Conservation (phyloP, 1,284 basidiomycete species). For the Ustanciosporium gigantosporum region DNA sequence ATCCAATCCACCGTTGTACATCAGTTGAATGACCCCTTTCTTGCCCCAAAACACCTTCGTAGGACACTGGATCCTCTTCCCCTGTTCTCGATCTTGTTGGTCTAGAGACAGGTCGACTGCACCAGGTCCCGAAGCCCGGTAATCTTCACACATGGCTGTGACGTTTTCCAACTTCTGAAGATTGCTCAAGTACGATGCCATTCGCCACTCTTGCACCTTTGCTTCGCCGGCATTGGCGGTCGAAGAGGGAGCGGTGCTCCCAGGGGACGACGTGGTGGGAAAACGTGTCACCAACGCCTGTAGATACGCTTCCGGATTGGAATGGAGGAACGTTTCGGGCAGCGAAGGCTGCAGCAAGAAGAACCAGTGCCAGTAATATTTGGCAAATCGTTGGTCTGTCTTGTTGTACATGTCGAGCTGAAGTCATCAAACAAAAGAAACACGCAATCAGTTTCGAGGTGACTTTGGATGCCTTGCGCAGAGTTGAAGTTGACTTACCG, state of each 20-base stretch:
- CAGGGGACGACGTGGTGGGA: constrained; percentile 4
- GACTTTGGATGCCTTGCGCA: too few species aligned
- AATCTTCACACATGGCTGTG: constrained; percentile 61
- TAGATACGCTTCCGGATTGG: constrained; percentile 57
- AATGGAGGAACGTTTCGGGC: constrained; percentile 61
- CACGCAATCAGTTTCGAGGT: not conserved
- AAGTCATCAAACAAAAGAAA: not conserved
- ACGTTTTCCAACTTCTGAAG: constrained; percentile 2
- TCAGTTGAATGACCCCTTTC: constrained; percentile 58
- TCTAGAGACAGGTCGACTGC: constrained; percentile 61
- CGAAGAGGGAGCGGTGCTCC: not conserved
- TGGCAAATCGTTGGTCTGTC: constrained; percentile 58
- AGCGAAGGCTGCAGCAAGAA: constrained; percentile 60
- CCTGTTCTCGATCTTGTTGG: constrained; percentile 40
- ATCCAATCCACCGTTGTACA: constrained; percentile 43
- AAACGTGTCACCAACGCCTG: constrained; percentile 42
- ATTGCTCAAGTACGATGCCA: constrained; percentile 5
- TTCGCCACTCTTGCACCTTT: constrained; percentile 18
- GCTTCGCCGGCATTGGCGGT: too few species aligned
- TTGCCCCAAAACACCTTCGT: constrained; percentile 60
- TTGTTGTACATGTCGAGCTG: constrained; percentile 60
- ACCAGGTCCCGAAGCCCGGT: constrained; percentile 60
- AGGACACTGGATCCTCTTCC: constrained; percentile 49
- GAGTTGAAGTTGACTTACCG: constrained; percentile 10
- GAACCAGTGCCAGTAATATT: constrained; percentile 61